Evolutionary conservation across 2,329 filamentous ascomycete species (phyloP).

Genomic region (Magnaporthiopsis incrustans): DNA sequence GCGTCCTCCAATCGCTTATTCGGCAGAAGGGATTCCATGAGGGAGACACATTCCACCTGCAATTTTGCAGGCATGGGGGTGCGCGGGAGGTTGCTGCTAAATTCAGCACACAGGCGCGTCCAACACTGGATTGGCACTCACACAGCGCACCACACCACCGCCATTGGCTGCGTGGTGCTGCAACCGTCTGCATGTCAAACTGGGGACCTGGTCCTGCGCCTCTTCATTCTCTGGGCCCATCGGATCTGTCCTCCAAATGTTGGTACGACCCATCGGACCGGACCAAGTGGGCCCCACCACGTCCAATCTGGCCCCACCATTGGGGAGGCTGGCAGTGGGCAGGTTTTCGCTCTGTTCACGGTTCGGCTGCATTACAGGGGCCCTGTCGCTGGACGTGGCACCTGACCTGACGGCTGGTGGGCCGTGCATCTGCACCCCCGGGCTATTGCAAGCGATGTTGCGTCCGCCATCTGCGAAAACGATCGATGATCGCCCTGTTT

Average conservation of each 20-base stretch:
- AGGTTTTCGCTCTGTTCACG: neutral
- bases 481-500: neutral
- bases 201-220: neutral
- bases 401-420: neutral
- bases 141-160: neutral
- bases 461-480: neutral
- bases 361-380: neutral
- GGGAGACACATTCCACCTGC: neutral
- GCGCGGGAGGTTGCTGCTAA: neutral
- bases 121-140: neutral
- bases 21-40: neutral
- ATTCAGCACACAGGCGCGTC: neutral
- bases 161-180: too few relatives aligned
- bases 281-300: neutral
- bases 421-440: neutral
- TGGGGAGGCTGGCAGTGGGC: neutral
- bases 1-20: neutral
- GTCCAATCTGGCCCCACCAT: neutral
- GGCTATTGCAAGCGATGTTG: neutral
- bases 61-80: neutral
- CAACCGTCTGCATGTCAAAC: neutral
- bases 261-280: neutral
- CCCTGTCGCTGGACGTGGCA: neutral
- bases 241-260: conserved; percentile 3
- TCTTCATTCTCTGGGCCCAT: conserved; percentile 1